A percentile compares a stretch with the other conserved stretches of the same genome.
Conservation (phyloP, 2,329 filamentous ascomycete species). For the Colletotrichum viniferum region DNA sequence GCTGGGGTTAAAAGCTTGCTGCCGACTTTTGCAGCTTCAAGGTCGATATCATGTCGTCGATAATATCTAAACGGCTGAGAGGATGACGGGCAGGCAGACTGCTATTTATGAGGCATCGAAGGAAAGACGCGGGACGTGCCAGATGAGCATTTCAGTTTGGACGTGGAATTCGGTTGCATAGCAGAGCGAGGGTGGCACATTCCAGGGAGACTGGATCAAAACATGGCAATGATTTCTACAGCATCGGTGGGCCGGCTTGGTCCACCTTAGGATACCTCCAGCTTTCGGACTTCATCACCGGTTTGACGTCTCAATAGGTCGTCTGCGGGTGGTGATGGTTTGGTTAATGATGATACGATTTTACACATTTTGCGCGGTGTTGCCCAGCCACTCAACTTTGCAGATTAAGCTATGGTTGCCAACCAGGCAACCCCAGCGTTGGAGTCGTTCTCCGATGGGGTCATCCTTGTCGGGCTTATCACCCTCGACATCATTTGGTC, state of each 20-base stretch:
- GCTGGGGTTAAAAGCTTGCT: conserved; percentile 46
- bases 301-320: not conserved
- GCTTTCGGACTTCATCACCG: not conserved
- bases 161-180: conserved; percentile 23
- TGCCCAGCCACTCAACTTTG: not conserved
- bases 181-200: conserved; percentile 21
- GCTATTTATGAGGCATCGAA: not conserved
- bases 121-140: not conserved
- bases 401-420: not conserved
- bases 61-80: not conserved
- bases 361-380: not conserved
- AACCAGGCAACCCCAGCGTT: not conserved
- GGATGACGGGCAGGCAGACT: not conserved
- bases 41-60: not conserved
- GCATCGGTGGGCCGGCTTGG: not conserved
- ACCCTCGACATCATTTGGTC: not conserved
- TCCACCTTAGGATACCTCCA: not conserved
- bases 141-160: not conserved
- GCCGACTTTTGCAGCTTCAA: not conserved
- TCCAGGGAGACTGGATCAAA: conserved; percentile 9
- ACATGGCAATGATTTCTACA: conserved; percentile 2
- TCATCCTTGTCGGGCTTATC: not conserved
- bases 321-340: not conserved
- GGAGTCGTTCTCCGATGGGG: not conserved
- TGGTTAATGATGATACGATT: conserved; percentile 1